These are phyloP conservation scores for Coemansia sp. DNA, from an alignment of 192 early-diverging fungal species.

Conservation along the genomic window DNA sequence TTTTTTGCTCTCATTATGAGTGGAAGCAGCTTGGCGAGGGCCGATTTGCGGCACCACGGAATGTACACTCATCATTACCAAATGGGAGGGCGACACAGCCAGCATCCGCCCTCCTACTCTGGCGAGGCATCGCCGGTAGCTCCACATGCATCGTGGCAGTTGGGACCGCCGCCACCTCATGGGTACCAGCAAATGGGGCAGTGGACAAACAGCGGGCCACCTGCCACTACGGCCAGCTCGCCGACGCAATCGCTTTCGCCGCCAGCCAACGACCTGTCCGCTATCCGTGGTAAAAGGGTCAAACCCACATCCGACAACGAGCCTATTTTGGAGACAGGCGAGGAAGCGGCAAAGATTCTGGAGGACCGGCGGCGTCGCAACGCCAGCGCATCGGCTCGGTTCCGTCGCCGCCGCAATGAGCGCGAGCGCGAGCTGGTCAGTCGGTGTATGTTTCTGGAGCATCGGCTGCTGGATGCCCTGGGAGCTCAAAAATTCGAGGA, in stretches of 20 bases:
- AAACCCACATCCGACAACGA: not conserved
- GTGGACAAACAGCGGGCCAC: not conserved
- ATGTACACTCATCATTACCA: conserved; percentile 5
- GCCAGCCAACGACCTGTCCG: not conserved
- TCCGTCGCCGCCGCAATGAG: conserved; percentile 66
- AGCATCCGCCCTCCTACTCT: not conserved
- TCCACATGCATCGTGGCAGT: not conserved
- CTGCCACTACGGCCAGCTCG: not conserved
- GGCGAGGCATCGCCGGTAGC: not conserved
- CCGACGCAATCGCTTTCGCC: not conserved
- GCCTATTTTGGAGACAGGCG: not conserved
- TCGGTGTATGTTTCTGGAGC: conserved; percentile 57
- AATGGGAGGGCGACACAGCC: not conserved
- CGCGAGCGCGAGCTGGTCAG: conserved; percentile 60
- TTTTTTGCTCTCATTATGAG: not conserved
- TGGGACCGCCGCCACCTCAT: not conserved
- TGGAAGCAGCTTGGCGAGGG: conserved; percentile 2
- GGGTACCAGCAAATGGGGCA: not conserved
- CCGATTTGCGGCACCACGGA: not conserved
- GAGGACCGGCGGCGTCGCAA: conserved; percentile 64
- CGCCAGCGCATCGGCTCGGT: conserved; percentile 64
- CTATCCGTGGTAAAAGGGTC: not conserved
- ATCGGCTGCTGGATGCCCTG: conserved; percentile 27
- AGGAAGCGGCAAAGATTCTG: conserved; percentile 52
- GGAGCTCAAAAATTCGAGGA: conserved; percentile 24